Percentiles rank a stretch among this genome's conserved stretches.
phyloP scores from a whole-genome alignment of 495 filamentous ascomycete species.

The Peziza echinospora region DNA sequence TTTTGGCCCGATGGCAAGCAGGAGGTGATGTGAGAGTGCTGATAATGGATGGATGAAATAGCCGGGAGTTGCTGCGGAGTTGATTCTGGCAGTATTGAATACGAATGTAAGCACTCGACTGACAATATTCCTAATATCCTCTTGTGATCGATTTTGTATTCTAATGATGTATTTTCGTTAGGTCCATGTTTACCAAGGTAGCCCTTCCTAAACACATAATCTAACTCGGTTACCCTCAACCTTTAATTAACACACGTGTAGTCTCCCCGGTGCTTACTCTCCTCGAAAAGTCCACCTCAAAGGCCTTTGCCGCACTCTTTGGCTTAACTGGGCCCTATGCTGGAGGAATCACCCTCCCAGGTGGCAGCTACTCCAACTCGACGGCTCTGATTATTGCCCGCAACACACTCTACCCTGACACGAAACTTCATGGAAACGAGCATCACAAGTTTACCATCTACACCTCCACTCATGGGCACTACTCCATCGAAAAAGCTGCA shows the following conservation, averaged over 20 bases:
- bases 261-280: slow-evolving; percentile 74
- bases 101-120: slow-evolving; percentile 66
- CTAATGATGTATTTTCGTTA: no score
- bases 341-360: slow-evolving; percentile 72
- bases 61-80: slow-evolving; percentile 60
- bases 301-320: slow-evolving; percentile 49
- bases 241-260: no score
- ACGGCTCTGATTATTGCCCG: slow-evolving; percentile 77
- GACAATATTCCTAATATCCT: no score
- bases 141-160: no score
- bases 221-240: neutral
- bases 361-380: slow-evolving; percentile 66
- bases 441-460: slow-evolving; percentile 54
- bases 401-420: slow-evolving; percentile 58
- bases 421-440: slow-evolving; percentile 48
- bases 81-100: slow-evolving; percentile 63
- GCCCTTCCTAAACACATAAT: neutral
- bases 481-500: slow-evolving; percentile 84
- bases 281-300: slow-evolving; percentile 59
- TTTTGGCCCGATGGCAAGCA: neutral
- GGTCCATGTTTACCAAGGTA: slow-evolving; percentile 20
- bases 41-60: slow-evolving; percentile 10
- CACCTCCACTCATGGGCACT: slow-evolving; percentile 75
- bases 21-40: neutral
- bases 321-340: slow-evolving; percentile 50